Conservation (phyloP, 2,329 filamentous ascomycete genomes). For the Botrytis fabae region DNA sequence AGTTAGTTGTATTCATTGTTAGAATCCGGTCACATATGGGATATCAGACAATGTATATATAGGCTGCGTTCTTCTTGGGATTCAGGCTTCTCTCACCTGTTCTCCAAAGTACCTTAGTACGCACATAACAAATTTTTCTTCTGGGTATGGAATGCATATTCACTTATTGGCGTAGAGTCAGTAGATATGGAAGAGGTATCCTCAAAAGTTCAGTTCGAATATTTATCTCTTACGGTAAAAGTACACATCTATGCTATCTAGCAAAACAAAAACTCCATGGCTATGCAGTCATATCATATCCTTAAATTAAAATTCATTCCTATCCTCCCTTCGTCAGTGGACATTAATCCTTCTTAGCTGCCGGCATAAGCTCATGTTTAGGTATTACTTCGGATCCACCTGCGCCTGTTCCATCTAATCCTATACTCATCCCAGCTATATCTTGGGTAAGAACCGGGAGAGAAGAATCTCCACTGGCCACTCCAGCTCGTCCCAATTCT, state of each 20-base stretch:
- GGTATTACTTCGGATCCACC: background rate
- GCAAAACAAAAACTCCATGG: background rate
- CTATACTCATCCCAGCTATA: background rate
- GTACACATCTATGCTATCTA: background rate
- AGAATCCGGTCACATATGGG: background rate
- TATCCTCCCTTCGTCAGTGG: background rate
- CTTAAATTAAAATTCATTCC: no score
- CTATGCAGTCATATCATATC: constrained; percentile 5
- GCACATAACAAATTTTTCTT: background rate
- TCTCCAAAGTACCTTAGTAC: background rate
- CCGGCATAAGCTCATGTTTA: background rate
- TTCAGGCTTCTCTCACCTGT: background rate
- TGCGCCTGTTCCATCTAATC: background rate
- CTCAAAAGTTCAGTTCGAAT: background rate
- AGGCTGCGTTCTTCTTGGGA: background rate
- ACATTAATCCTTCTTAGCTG: constrained; percentile 1
- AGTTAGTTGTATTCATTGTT: background rate
- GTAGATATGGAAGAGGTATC: background rate
- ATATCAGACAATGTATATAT: background rate
- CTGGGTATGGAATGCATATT: background rate
- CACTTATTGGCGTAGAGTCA: background rate
- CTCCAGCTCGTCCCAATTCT: background rate
- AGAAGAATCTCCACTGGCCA: background rate
- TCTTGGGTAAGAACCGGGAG: background rate
- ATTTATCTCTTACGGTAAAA: background rate